Conservation (phyloP, 1,284 basidiomycete genomes). For the Tylopilus sp. region DNA sequence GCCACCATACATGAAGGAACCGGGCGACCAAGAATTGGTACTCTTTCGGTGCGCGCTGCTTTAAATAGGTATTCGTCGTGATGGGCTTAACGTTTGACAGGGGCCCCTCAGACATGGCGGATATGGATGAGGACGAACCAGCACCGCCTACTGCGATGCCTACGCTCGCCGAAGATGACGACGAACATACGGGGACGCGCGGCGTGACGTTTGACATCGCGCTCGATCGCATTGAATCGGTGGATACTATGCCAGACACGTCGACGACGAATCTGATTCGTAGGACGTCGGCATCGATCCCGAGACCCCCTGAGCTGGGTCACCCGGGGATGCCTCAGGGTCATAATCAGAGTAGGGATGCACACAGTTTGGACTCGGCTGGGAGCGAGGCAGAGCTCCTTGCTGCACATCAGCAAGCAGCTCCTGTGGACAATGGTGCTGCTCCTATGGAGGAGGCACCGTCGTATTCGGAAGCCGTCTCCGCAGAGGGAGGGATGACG, state of each 20-base stretch:
- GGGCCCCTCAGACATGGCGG: conserved; percentile 35
- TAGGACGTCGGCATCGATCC: conserved; percentile 4
- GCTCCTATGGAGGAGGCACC: conserved; percentile 55
- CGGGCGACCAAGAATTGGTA: conserved; percentile 72
- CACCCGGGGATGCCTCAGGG: not conserved
- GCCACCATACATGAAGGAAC: conserved; percentile 73
- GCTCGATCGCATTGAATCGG: conserved; percentile 23
- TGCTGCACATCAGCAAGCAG: conserved; percentile 21
- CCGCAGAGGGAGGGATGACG: conserved; percentile 13
- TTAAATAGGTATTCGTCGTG: not conserved
- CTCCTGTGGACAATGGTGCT: conserved; percentile 20
- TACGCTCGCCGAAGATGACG: conserved; percentile 32
- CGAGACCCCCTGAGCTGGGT: conserved; percentile 19
- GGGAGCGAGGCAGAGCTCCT: conserved; percentile 26
- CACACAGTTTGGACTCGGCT: conserved; percentile 18
- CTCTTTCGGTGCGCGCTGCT: conserved; percentile 51
- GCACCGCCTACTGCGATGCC: conserved; percentile 30
- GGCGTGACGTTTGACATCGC: conserved; percentile 15
- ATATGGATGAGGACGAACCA: conserved; percentile 30
- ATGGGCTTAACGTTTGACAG: conserved; percentile 21
- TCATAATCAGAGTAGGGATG: conserved; percentile 15
- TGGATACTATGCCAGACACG: conserved; percentile 23
- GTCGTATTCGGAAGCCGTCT: conserved; percentile 56
- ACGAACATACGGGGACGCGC: conserved; percentile 13
- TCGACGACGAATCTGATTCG: conserved; percentile 25